A percentile compares a stretch with the other conserved stretches of the same genome.
phyloP scores from a whole-genome alignment of 345 rosid species.

The Ricinus communis region DNA sequence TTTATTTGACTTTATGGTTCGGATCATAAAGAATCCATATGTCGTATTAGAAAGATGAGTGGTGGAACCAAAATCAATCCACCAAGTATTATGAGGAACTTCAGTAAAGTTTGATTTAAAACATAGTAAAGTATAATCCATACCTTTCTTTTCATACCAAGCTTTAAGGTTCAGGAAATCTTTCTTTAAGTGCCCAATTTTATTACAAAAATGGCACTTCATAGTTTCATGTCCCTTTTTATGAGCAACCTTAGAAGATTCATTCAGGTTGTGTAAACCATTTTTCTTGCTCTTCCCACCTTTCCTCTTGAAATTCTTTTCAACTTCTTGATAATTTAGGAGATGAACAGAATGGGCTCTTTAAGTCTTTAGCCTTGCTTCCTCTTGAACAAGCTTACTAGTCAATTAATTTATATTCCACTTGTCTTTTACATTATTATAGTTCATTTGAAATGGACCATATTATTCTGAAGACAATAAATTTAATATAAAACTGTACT shows the following conservation, averaged over 20 bases:
- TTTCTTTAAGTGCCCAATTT: background rate
- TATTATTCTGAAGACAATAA: too few species aligned
- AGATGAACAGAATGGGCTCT: too few species aligned
- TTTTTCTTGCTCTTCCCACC: background rate
- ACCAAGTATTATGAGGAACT: constrained; percentile 17
- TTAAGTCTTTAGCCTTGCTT: constrained; percentile 4
- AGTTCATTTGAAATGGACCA: background rate
- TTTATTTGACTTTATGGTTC: constrained; percentile 7
- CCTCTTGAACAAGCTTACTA: too few species aligned
- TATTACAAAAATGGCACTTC: background rate
- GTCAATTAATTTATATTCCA: background rate
- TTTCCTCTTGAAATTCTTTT: too few species aligned
- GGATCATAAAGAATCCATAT: constrained; percentile 1
- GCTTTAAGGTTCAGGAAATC: background rate
- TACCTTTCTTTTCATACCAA: background rate
- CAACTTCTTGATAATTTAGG: too few species aligned
- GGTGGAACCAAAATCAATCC: constrained; percentile 10
- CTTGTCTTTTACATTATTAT: background rate
- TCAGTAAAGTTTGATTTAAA: constrained; percentile 5
- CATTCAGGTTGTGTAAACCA: background rate
- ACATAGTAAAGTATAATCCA: background rate
- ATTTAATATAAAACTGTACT: too few species aligned
- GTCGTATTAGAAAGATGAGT: constrained; percentile 8
- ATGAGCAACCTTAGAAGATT: too few species aligned
- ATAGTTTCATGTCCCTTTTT: background rate